Percentiles rank a stretch among this genome's conserved stretches.
These are phyloP conservation scores for Exserohilum turcica DNA, from an alignment of 2,329 filamentous ascomycete genomes.

Conservation along the genomic window DNA sequence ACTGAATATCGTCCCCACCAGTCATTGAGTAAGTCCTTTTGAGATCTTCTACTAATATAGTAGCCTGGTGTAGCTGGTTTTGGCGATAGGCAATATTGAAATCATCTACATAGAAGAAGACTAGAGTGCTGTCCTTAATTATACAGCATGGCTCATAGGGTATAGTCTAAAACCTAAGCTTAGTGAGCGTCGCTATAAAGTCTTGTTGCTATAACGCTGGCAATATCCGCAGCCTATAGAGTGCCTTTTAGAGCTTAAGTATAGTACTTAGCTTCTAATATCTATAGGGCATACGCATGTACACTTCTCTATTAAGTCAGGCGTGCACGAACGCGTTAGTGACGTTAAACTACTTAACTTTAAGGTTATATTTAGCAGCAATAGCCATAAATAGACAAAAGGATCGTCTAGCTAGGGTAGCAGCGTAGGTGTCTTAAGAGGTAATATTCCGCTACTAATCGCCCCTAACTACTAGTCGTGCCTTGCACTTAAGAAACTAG, in stretches of 20 bases:
- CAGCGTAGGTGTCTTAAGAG: conserved; percentile 1
- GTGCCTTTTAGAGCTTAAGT: background rate
- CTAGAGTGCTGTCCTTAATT: conserved; percentile 7
- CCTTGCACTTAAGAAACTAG: conserved; percentile 18
- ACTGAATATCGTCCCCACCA: conserved; percentile 8
- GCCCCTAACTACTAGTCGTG: conserved; percentile 17
- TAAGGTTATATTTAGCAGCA: conserved; percentile 18
- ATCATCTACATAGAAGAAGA: conserved; percentile 4
- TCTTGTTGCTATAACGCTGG: background rate
- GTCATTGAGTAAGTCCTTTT: conserved; percentile 5
- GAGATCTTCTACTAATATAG: background rate
- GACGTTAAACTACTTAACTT: conserved; percentile 23
- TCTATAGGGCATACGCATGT: background rate
- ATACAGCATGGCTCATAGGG: conserved; percentile 13
- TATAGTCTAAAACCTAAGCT: conserved; percentile 4
- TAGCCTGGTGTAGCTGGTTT: background rate
- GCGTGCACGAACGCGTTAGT: conserved; percentile 28
- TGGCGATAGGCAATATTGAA: conserved; percentile 11
- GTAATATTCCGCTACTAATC: conserved; percentile 17
- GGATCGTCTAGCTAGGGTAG: background rate
- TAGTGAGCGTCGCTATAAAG: background rate
- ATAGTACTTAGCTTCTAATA: background rate
- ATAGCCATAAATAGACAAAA: conserved; percentile 27
- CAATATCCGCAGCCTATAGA: background rate
- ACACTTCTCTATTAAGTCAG: conserved; percentile 8